Percentiles rank a stretch among this genome's conserved stretches.
phyloP scores from a whole-genome alignment of 1,139 yeast species.

The Nematodospora anomalae region DNA sequence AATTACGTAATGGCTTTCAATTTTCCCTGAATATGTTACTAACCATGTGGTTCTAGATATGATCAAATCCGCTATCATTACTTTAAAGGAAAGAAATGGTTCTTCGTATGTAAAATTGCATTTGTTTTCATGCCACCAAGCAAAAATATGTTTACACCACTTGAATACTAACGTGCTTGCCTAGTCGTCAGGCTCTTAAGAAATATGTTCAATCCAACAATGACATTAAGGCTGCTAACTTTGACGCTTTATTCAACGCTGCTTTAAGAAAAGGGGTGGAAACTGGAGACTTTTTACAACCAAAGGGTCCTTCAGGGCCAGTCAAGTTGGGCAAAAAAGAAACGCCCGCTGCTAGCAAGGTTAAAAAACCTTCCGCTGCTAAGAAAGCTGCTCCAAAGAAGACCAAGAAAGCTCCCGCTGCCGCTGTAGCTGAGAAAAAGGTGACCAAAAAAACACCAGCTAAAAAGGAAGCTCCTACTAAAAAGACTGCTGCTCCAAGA shows the following conservation, averaged over 20 bases:
- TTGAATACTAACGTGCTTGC: slow-evolving; percentile 6
- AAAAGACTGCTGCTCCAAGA: not conserved
- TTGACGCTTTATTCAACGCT: slow-evolving; percentile 73
- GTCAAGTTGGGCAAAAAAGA: slow-evolving; percentile 58
- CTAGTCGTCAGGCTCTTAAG: slow-evolving; percentile 71
- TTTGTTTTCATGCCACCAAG: too few relatives aligned
- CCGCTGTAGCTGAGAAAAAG: slow-evolving; percentile 3
- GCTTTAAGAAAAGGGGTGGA: slow-evolving; percentile 84
- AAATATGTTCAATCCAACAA: slow-evolving; percentile 67
- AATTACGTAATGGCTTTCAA: too few relatives aligned
- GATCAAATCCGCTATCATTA: slow-evolving; percentile 71
- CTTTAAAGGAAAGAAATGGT: slow-evolving; percentile 81
- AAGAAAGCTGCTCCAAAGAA: slow-evolving; percentile 24
- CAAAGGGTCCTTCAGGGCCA: slow-evolving; percentile 84
- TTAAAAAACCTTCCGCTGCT: slow-evolving; percentile 18
- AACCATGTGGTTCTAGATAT: too few relatives aligned
- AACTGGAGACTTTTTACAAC: slow-evolving; percentile 75
- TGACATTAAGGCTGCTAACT: slow-evolving; percentile 59
- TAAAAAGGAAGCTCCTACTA: slow-evolving; percentile 18
- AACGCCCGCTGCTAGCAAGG: slow-evolving; percentile 11
- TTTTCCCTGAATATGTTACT: too few relatives aligned
- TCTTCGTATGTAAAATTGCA: slow-evolving; percentile 52
- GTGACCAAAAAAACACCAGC: slow-evolving; percentile 17
- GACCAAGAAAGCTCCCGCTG: slow-evolving; percentile 11
- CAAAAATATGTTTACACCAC: too few relatives aligned